These are phyloP conservation scores for Closterium sp. DNA, from an alignment of 139 green algal genomes.

Conservation along the genomic window DNA sequence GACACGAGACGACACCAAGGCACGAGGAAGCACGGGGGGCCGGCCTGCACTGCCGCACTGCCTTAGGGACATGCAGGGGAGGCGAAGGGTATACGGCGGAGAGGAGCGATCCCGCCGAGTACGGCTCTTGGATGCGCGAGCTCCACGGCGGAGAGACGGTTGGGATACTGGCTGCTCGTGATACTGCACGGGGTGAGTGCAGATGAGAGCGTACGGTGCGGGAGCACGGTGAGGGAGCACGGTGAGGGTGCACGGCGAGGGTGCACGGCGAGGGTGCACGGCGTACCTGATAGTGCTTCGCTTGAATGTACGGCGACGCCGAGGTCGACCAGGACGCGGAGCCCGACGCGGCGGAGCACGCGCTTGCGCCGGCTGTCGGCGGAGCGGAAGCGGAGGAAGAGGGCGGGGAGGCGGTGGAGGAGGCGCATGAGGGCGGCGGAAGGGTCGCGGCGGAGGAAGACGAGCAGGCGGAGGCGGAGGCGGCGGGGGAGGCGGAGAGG, in stretches of 20 bases:
- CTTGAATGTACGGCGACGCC: slow-evolving; percentile 15
- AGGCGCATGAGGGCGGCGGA: background rate
- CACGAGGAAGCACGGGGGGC: too few relatives aligned
- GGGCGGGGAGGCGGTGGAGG: background rate
- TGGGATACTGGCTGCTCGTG: background rate
- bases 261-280: background rate
- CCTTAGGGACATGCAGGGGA: too few relatives aligned
- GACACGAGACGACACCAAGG: too few relatives aligned
- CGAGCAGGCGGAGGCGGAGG: background rate
- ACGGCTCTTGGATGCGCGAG: background rate
- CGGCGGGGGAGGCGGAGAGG: background rate
- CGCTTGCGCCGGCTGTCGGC: background rate
- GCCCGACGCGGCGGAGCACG: background rate
- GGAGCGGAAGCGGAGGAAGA: background rate
- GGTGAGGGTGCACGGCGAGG: background rate
- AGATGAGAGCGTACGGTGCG: background rate
- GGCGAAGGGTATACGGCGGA: too few relatives aligned
- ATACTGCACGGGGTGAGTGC: background rate
- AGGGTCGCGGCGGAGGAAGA: background rate
- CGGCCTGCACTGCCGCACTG: too few relatives aligned
- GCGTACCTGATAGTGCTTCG: slow-evolving; percentile 26
- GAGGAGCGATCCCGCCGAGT: too few relatives aligned
- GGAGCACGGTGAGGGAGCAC: background rate
- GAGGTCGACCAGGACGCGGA: background rate
- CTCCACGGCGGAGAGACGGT: background rate